These are phyloP conservation scores for Geranium rotundifolium DNA, from an alignment of 345 rosid genomes.

Conservation along the genomic window DNA sequence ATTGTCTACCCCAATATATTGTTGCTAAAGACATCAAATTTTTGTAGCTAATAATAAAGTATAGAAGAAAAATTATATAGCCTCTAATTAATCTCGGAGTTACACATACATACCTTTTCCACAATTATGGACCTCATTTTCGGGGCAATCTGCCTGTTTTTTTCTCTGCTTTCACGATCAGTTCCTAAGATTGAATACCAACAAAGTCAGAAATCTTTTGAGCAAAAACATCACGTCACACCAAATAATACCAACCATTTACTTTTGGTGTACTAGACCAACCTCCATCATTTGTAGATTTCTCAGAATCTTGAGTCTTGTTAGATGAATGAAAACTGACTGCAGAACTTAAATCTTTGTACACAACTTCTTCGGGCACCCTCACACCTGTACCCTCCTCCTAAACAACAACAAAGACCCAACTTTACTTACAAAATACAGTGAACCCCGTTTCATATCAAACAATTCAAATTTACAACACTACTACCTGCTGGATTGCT, in stretches of 20 bases:
- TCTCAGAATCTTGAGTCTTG: conserved; percentile 15
- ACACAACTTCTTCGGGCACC: conserved; percentile 60
- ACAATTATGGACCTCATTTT: too few relatives aligned
- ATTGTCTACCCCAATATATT: not conserved
- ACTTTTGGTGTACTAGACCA: conserved; percentile 13
- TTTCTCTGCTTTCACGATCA: too few relatives aligned
- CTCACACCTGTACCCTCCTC: conserved; percentile 50
- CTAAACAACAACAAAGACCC: conserved; percentile 27
- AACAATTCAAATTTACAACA: not conserved
- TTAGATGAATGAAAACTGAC: conserved; percentile 21
- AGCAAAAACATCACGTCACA: not conserved
- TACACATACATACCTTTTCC: too few relatives aligned
- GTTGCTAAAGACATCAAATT: too few relatives aligned
- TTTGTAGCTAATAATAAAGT: too few relatives aligned
- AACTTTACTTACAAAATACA: conserved; percentile 3
- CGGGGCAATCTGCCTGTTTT: too few relatives aligned
- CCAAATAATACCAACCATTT: conserved; percentile 28
- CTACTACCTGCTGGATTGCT: conserved; percentile 47
- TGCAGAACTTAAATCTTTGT: conserved; percentile 33
- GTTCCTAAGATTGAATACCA: not conserved
- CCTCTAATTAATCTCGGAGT: too few relatives aligned
- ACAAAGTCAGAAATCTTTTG: not conserved
- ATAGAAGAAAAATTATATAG: too few relatives aligned
- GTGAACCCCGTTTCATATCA: conserved; percentile 1
- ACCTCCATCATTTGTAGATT: conserved; percentile 18